Evolutionary conservation across 495 filamentous ascomycete species (phyloP).

Genomic region (Mytilinidion resinicola): DNA sequence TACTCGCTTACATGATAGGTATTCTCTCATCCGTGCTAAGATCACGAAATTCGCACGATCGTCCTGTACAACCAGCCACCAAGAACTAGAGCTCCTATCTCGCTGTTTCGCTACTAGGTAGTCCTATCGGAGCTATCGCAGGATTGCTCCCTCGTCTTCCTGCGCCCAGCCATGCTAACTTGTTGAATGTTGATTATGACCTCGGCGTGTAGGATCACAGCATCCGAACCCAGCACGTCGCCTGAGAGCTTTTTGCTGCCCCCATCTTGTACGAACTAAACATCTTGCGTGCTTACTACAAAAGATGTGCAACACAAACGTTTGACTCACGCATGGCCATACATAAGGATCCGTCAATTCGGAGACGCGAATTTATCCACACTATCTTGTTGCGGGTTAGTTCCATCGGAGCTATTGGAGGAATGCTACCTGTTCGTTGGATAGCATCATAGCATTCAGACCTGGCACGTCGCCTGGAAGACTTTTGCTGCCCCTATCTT

Average conservation of each 20-base stretch:
- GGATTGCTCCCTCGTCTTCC: background rate
- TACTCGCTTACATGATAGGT: background rate
- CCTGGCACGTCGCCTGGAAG: background rate
- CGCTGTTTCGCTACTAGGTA: too few species aligned
- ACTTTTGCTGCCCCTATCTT: background rate
- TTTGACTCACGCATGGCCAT: background rate
- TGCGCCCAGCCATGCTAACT: too few species aligned
- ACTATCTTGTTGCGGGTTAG: background rate
- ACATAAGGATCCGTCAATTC: background rate
- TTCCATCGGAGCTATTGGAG: background rate
- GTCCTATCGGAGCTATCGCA: background rate
- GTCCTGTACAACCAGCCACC: background rate
- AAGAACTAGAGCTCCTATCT: background rate
- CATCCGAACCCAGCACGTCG: too few species aligned
- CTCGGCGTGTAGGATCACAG: too few species aligned
- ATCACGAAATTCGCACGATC: conserved; percentile 9
- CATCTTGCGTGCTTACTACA: background rate
- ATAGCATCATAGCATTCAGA: background rate
- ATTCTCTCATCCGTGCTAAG: conserved; percentile 13
- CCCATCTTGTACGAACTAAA: too few species aligned
- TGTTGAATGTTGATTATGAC: too few species aligned
- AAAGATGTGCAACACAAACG: background rate
- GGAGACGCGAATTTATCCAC: background rate
- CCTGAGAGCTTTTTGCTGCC: too few species aligned
- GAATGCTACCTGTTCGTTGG: background rate